phyloP scores from a whole-genome alignment of 2,329 filamentous ascomycete species.

The Pseudopyricularia javanii region DNA sequence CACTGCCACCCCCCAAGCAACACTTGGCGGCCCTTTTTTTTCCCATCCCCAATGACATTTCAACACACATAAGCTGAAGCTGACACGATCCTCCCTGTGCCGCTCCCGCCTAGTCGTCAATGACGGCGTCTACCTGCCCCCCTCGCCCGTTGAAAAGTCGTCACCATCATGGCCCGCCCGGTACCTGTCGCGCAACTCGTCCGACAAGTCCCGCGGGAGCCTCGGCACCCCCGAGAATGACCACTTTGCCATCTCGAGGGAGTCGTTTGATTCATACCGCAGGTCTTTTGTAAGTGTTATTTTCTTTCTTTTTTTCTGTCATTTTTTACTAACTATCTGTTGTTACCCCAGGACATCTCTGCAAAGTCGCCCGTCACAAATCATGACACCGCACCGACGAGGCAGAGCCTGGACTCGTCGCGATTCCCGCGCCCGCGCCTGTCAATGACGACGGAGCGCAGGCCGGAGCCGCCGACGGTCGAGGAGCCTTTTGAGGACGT shows the following conservation, averaged over 20 bases:
- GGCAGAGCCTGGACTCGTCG: slow-evolving; percentile 72
- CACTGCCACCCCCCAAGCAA: background rate
- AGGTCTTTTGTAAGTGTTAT: slow-evolving; percentile 70
- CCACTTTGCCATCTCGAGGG: slow-evolving; percentile 86
- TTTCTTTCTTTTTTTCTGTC: background rate
- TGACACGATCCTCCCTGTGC: slow-evolving; percentile 5
- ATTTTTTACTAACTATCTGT: slow-evolving; percentile 3
- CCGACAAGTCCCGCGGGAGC: slow-evolving; percentile 35
- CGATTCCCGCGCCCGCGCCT: slow-evolving; percentile 51
- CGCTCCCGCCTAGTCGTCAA: slow-evolving; percentile 67
- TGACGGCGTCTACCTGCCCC: slow-evolving; percentile 90
- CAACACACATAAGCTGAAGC: background rate
- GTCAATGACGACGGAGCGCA: slow-evolving; percentile 39
- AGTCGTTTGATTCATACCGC: slow-evolving; percentile 94
- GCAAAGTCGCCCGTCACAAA: slow-evolving; percentile 65
- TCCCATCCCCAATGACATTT: background rate
- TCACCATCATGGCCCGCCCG: slow-evolving; percentile 63
- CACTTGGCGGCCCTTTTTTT: background rate
- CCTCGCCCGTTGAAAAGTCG: slow-evolving; percentile 71
- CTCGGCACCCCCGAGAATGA: slow-evolving; percentile 67
- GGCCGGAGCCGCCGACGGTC: slow-evolving; percentile 42
- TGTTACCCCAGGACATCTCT: slow-evolving; percentile 63
- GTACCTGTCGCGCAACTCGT: slow-evolving; percentile 40
- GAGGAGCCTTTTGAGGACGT: slow-evolving; percentile 88
- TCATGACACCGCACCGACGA: slow-evolving; percentile 42